Conservation (phyloP, 495 filamentous ascomycete species). For the Lophiostoma macrostomum region DNA sequence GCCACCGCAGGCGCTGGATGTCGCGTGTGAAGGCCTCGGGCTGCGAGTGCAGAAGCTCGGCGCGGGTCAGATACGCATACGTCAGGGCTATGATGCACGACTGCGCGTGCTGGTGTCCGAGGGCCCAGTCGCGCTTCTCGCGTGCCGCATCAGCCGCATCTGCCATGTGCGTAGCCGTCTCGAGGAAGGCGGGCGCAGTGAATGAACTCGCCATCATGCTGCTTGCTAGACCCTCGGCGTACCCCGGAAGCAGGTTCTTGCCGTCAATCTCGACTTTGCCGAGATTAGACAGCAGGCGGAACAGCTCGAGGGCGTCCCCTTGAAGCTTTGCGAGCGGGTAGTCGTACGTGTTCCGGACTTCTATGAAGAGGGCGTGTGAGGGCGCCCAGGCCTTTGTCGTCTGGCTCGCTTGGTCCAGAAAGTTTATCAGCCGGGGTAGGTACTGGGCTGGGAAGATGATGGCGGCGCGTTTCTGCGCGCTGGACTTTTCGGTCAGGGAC, state of each 20-base stretch:
- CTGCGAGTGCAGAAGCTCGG: slow-evolving; percentile 12
- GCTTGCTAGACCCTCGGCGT: slow-evolving; percentile 1
- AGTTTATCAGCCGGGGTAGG: slow-evolving; percentile 19
- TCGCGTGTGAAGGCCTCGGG: neutral
- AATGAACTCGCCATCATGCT: slow-evolving; percentile 4
- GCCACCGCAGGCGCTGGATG: slow-evolving; percentile 16
- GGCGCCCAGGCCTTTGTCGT: slow-evolving; percentile 4
- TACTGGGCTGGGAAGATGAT: slow-evolving; percentile 27
- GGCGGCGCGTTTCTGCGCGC: neutral
- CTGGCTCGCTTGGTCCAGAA: neutral
- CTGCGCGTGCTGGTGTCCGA: slow-evolving; percentile 1
- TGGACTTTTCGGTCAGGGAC: slow-evolving; percentile 12
- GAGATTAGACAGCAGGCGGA: slow-evolving; percentile 11
- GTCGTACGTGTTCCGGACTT: slow-evolving; percentile 9
- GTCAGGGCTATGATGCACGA: slow-evolving; percentile 11
- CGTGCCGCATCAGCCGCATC: neutral
- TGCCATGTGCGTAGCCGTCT: neutral
- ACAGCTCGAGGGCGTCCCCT: slow-evolving; percentile 23
- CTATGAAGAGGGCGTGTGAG: slow-evolving; percentile 1
- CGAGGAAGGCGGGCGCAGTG: neutral
- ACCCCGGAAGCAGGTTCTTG: slow-evolving; percentile 6
- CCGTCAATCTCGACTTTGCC: neutral
- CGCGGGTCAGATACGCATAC: slow-evolving; percentile 20
- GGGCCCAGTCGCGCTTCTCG: neutral
- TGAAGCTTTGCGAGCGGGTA: slow-evolving; percentile 6